phyloP scores from a whole-genome alignment of 148 eudicot species.

The Chenopodium quinoa region DNA sequence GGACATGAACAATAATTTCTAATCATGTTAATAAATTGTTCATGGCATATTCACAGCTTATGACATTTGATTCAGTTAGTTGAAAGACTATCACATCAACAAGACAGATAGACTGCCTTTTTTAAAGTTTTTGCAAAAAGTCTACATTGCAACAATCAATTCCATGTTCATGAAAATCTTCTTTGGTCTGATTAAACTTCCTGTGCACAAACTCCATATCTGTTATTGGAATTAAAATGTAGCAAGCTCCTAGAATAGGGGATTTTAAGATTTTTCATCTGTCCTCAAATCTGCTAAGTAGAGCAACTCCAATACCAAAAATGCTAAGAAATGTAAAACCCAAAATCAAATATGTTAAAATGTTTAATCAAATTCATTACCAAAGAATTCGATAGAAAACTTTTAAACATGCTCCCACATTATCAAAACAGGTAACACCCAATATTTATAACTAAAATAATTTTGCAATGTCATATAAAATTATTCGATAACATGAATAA shows the following conservation, averaged over 20 bases:
- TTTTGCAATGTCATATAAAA: neutral
- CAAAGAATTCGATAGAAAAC: no score
- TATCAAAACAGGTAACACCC: no score
- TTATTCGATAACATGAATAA: neutral
- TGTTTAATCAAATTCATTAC: no score
- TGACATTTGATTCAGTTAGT: no score
- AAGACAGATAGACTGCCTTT: neutral
- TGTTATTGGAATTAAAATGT: neutral
- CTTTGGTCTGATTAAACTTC: neutral
- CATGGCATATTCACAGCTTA: no score
- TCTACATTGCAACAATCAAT: neutral
- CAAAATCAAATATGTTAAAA: no score
- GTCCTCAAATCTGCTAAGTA: neutral
- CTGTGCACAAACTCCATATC: neutral
- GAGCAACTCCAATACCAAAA: slow-evolving; percentile 4
- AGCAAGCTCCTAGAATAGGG: neutral
- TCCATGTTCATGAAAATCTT: neutral
- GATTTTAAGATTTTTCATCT: no score
- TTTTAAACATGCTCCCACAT: no score
- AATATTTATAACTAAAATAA: neutral
- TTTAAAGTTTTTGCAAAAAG: neutral
- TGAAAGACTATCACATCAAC: neutral
- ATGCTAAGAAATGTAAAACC: neutral
- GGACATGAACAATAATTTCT: neutral
- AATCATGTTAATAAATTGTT: no score